Evolutionary conservation across 768 basidiomycete species (phyloP), one percentile per base, ranked within the genome.

Genomic region (Auriscalpium orientale): DNA sequence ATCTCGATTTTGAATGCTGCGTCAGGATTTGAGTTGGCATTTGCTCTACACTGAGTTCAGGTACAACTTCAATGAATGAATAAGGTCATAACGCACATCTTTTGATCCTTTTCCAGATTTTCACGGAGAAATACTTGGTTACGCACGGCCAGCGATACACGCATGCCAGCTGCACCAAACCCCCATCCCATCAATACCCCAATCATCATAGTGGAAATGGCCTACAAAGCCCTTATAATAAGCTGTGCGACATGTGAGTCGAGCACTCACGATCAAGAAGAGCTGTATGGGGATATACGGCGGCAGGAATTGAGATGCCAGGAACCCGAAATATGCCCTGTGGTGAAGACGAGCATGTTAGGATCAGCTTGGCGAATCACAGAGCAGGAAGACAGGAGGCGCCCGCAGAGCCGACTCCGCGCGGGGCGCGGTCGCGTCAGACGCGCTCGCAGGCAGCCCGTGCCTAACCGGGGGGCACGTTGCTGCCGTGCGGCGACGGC

Each of bases 161-260:
- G 74, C 81, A 84, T 83, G 0, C 74, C 79, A 0, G 78, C 80
- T 10, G 72, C 69, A 1, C 80, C 79, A 59, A 80, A 71, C 0
- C 75, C 82, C 82, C 82, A 84, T 12, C 81, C 81, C 1, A 79
- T 44, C 2, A 72, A 68, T 46, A 78, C 60, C 1, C 81, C 81
- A 8, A 81, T 15, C 22, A 79, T 58, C 40, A 83, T 59, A 0
- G 76, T 81, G n/a, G 72, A 64, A 1, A 76, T 62, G 7, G 67
- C 62, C 76, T 77, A 33, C 33, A 35, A 3, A 20, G 45, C 4
- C 28, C 28, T 5, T 28, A 28, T 28, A 28, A 20, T 48, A 45
- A 40, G 36, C 43, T 37, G 15, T 38, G 40, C 53, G 5, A 44
- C 52, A 54, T 4, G 50, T 28, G 8, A 56, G 55, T 40, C 58